Evolutionary conservation across 2,329 filamentous ascomycete species (phyloP), one percentile per base, ranked within the genome.

Genomic region (Lasiodiplodia theobromae): DNA sequence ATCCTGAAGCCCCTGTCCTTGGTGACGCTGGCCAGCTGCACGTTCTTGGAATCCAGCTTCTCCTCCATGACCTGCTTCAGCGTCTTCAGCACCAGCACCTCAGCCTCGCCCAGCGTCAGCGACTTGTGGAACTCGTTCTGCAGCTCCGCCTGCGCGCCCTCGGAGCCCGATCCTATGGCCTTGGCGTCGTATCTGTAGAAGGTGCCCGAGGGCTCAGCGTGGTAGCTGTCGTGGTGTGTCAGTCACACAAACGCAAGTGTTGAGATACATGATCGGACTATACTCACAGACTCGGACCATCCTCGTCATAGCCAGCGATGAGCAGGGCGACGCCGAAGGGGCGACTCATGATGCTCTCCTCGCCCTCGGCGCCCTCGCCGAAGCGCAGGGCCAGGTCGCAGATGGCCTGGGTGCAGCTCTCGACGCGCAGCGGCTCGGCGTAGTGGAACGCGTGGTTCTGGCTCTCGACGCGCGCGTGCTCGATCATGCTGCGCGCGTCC

Each of bases 31-130:
- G 96, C 96, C 74, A 99, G 83, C 85, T 99, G 96, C 73, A 99
- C 96, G 79, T 99, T 99, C 89, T 99, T 99, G 72, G 94, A 88
- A 80, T 99, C 96, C 70, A 99, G 87, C 86, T 99, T 99, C 89
- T 99, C 96, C 84, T 99, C 96, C 96, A 99, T 99, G 74, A 99
- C 96, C 84, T 99, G 96, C 88, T 98, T 99, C 80, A 99, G 82
- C 47, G 96, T 99, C 89, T 98, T 98, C 77, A 99, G 86, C 64
- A 97, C 94, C 73, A 99, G 85, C 3, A 94, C 96, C 85, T 99
- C 96, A 69, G 96, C 96, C 79, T 99, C 96, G 68, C 88, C 85
- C 71, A 99, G 90, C 52, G 94, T 97, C 71, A 99, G 87, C 69
- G 95, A 98, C 88, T 96, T 97, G 86, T 99, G 96, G 79, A 97